Base-by-base conservation (phyloP, 768 basidiomycete species). In the Calocybe cyanea region DNA sequence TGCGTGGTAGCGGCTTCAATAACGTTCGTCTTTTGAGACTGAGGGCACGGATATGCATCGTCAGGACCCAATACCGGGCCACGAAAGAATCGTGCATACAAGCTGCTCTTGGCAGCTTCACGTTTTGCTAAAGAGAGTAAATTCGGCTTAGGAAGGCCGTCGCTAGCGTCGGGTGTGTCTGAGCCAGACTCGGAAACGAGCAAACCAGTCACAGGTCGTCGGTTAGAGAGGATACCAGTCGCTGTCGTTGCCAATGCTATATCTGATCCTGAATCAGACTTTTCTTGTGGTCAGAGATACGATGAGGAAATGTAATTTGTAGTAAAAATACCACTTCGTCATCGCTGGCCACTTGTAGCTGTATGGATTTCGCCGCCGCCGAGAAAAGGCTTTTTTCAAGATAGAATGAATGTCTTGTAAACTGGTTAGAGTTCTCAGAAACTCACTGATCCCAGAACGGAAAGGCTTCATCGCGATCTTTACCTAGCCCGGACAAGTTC, bases 391-490 rank as follows among this genome's bases (percentile, higher is more conserved):
- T 92, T n/a, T n/a, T n/a, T n/a, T n/a, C n/a, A n/a, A n/a, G 53
- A n/a, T 15, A 15, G 37, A 14, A 21, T 49, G n/a, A 38, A 25
- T n/a, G 20, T 15, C 31, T 36, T 23, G 4, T 15, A 15, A 13
- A 38, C 20, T 35, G 25, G 19, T 31, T 33, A 7, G 15, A 28
- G 8, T 32, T 25, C 24, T 42, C 41, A 38, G 15, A 40, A 37
- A 76, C 89, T 65, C 56, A 95, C 92, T 96, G 92, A 63, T 97
- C 93, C 93, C 93, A 97, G 77, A 97, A 97, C 41, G 93, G 92
- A 61, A 93, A 92, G 0, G 92, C 91, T 56, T 94, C 92, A 58
- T 95, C 93, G 53, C 92, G 78, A 63, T 97, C 91, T 62, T 92
- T 93, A 45, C 93, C 93, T 47, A 97, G 64, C 2, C 93, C 93